Evolutionary conservation across 495 filamentous ascomycete genomes (phyloP), one percentile per base, ranked within the genome.

Genomic region (Penicillium crystallinum): DNA sequence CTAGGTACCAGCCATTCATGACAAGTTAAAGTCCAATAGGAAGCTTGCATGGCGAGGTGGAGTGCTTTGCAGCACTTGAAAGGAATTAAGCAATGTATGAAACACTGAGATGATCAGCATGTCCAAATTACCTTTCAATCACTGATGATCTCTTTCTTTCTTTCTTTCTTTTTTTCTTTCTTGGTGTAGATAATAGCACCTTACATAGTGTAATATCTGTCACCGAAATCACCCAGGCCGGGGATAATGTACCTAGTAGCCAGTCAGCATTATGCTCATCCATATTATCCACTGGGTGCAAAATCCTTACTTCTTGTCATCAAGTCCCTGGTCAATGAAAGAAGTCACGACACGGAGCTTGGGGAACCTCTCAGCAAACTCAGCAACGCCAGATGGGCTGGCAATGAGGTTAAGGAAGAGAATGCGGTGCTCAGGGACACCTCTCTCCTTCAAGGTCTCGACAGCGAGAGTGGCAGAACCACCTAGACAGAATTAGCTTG

Each of bases 401-500:
- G 93, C 93, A 61, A 98, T 95, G 34, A 98, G 72, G 65, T 98
- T 98, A 30, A 98, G 75, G 70, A 98, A 98, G 27, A 97, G 78
- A 52, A 98, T 97, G 33, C 86, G 85, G 58, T 97, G 88, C 68
- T 97, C 93, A 3, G 92, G 91, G 6, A 98, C 95, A 22, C 93
- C 95, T 53, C 85, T 83, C 9, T 85, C 84, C 55, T 84, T 95
- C 51, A 98, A 74, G 4, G 96, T 87, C 51, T 97, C 90, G 7
- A 97, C 90, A 12, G 93, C 93, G 84, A 98, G 91, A 21, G 90
- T 95, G 14, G 93, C 93, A 21, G 91, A 97, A 37, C 93, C 93
- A 57, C 91, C 91, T 95, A 57, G 30, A 52, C 19, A 6, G 35
- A 8, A 23, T 67, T 33, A 63, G 61, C 39, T 37, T 14, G 17